Percentiles rank a stretch among this genome's conserved stretches.
Conservation (phyloP, 2,329 filamentous ascomycete genomes). For the Colletotrichum noveboracense region DNA sequence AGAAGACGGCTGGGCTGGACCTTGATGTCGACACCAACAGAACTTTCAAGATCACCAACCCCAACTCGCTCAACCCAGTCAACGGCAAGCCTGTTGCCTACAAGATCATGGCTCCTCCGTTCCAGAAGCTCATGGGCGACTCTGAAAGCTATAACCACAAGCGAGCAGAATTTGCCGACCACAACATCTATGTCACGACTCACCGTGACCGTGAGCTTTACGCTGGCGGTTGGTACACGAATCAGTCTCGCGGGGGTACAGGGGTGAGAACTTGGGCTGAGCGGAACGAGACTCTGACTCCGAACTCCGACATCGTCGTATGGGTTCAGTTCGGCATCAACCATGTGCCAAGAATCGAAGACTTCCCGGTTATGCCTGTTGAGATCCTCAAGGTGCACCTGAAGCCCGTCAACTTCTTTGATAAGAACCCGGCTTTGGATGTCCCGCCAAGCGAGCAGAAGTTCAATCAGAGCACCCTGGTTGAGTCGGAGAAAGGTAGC, state of each 20-base stretch:
- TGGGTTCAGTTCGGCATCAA: slow-evolving; percentile 63
- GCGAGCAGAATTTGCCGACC: slow-evolving; percentile 19
- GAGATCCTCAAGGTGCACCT: slow-evolving; percentile 57
- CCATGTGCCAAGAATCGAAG: slow-evolving; percentile 60
- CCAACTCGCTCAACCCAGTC: slow-evolving; percentile 15
- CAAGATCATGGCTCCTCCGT: slow-evolving; percentile 17
- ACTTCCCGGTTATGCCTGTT: slow-evolving; percentile 65
- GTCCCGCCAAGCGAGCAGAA: slow-evolving; percentile 26
- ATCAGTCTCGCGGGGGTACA: slow-evolving; percentile 11
- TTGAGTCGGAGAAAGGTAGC: not conserved
- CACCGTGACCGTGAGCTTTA: slow-evolving; percentile 14
- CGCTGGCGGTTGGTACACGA: slow-evolving; percentile 17
- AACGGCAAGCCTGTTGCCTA: slow-evolving; percentile 21
- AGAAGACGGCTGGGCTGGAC: not conserved
- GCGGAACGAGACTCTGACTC: slow-evolving; percentile 2
- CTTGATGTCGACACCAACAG: slow-evolving; percentile 10
- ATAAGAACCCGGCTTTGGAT: slow-evolving; percentile 52
- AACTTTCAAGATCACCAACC: slow-evolving; percentile 21
- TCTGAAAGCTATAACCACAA: slow-evolving; percentile 15
- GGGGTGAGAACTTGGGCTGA: slow-evolving; percentile 14
- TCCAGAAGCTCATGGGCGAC: slow-evolving; percentile 19
- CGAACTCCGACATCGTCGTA: slow-evolving; percentile 41
- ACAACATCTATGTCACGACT: slow-evolving; percentile 20
- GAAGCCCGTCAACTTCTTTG: slow-evolving; percentile 57
- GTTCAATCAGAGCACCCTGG: slow-evolving; percentile 15